A percentile compares a stretch with the other conserved stretches of the same genome.
Evolutionary conservation across 2,329 filamentous ascomycete species (phyloP).

Genomic region (Talaromyces sp.): DNA sequence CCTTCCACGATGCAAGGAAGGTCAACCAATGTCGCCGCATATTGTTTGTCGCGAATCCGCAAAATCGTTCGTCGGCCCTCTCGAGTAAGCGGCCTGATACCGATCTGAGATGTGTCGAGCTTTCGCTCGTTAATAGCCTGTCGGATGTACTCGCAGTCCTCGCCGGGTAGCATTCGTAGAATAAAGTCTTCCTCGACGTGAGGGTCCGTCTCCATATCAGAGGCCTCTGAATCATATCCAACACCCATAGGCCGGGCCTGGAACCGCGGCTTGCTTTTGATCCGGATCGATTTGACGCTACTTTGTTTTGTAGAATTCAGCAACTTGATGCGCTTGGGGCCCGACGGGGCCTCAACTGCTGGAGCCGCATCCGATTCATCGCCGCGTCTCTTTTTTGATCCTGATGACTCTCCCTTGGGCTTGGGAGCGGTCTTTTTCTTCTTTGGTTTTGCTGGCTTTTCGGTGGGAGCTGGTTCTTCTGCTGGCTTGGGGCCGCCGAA

Average conservation of each 20-base stretch:
- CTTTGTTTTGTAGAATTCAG: conserved; percentile 34
- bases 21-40: conserved; percentile 75
- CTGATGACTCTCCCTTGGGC: conserved; percentile 5
- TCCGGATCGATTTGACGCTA: conserved; percentile 45
- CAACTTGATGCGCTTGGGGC: conserved; percentile 35
- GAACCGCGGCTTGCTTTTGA: conserved; percentile 63
- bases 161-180: conserved; percentile 78
- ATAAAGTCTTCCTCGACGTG: conserved; percentile 86
- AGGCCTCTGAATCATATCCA: conserved; percentile 94
- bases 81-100: conserved; percentile 66
- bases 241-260: conserved; percentile 71
- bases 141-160: conserved; percentile 78
- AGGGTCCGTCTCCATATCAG: conserved; percentile 82
- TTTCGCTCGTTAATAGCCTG: conserved; percentile 70
- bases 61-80: conserved; percentile 71
- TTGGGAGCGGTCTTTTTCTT: conserved; percentile 26
- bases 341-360: conserved; percentile 10
- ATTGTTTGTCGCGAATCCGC: conserved; percentile 63
- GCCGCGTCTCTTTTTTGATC: conserved; percentile 33
- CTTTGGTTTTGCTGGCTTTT: conserved; percentile 20
- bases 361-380: conserved; percentile 19
- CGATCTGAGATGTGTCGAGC: conserved; percentile 74
- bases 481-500: conserved; percentile 22
- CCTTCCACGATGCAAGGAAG: conserved; percentile 82
- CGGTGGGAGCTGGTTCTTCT: conserved; percentile 24